Evolutionary conservation across 352 stramenopile species (phyloP), one percentile per base, ranked within the genome.

Genomic region (Elongisporangium senticosum): DNA sequence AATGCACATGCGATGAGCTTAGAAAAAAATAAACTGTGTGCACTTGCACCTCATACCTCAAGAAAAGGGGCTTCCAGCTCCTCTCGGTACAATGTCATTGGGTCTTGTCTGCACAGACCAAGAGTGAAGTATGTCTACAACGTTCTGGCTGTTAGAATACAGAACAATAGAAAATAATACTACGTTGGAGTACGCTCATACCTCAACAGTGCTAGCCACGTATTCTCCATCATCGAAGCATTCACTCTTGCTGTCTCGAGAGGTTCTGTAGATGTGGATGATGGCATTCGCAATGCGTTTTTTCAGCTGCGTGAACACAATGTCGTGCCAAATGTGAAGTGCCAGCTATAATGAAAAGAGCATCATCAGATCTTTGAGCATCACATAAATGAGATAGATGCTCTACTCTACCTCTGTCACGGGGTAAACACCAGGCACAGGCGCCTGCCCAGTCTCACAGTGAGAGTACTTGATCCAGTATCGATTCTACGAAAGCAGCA

Each of bases 381-480:
- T 15, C 26, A 37, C 21, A 10, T 23, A 39, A 37, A 33, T 37
- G 3, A 7, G 51, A 48, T 33, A n/a, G 8, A 13, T 61, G 8
- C 7, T 19, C 14, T 28, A 21, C 33, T 47, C 24, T 71, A 93
- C 86, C 71, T 95, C 83, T 14, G 84, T 85, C 22, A 95, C 69
- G 6, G 86, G 76, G 63, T 91, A 95, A 37, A 95, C 86, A 19
- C 86, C 86, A 26, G 81, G 82, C 57, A 95, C 82, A 50, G 86
- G 86, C 7, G 86, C 86, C 56, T 93, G 81, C 3, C 86, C 86
- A 21, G 79, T 93, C 61, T 91, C 80, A 28, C 81, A 95, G 48
- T 95, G 86, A 5, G 86, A 90, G 62, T 92, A 95, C 39, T 75
- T 81, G 63, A 95, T 93, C 86, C 86, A 95, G 58, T 93, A 95